Evolutionary conservation across 306 rosid species (phyloP), one percentile per base, ranked within the genome.

Genomic region (Calophaca sinica): DNA sequence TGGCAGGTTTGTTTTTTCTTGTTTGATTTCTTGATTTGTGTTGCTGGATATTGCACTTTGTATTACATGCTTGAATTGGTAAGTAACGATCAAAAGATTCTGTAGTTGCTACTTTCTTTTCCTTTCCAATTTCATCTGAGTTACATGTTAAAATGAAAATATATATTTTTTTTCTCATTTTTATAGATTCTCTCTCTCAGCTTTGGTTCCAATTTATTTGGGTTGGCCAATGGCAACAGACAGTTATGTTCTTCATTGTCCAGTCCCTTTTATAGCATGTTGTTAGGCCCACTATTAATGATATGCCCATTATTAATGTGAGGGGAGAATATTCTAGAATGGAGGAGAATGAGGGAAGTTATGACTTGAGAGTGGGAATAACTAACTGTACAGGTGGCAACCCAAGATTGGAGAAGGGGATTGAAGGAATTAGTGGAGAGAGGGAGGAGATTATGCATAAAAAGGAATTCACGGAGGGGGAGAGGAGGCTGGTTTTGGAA

Each of bases 1-100:
- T 93, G 97, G 97, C 89, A 89, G 92, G 98, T 93, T 80, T 60
- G 49, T 50, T 62, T 70, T 78, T 11, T 49, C 44, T 64, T 33
- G 67, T 46, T 79, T 66, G 5, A 41, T 79, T 78, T 52, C 55
- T 50, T 62, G 50, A 26, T 55, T 68, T 33, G 15, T 53, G 31
- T 13, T 28, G 61, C 68, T 68, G 51, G 69, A 50, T 68, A 61
- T 77, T 31, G 32, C 51, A 55, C 62, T 62, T 54, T 69, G 49
- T 53, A 48, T 46, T 28, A 15, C 54, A 36, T 54, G 41, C 35
- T 59, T 54, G 69, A 80, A 54, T 80, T 60, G 53, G 42, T 46
- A 31, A 36, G 49, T 45, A 41, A 73, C 3, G 26, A 39, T 76
- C 45, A 26, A 50, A 35, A 68, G 61, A 11, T 69, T 39, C 28